Evolutionary conservation across 2,329 filamentous ascomycete species (phyloP).

Genomic region (Tolypocladium guangdongense): DNA sequence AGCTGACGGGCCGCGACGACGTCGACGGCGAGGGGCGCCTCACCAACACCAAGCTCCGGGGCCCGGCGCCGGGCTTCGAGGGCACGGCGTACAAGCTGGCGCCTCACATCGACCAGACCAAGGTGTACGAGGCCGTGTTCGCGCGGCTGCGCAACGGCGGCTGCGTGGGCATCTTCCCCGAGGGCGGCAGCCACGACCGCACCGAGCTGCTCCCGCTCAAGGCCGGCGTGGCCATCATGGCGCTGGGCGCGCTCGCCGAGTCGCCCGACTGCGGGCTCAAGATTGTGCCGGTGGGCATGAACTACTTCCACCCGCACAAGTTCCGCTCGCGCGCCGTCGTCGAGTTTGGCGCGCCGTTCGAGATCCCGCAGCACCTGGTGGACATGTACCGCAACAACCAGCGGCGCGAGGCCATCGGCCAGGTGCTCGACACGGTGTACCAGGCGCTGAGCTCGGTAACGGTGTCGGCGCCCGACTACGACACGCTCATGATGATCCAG

Average conservation of each 20-base stretch:
- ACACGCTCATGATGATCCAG: conserved; percentile 94
- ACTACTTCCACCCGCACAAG: conserved; percentile 98
- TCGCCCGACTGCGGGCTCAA: conserved; percentile 81
- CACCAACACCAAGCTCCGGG: conserved; percentile 41
- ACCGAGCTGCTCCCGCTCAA: conserved; percentile 87
- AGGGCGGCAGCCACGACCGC: conserved; percentile 91
- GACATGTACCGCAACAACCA: conserved; percentile 76
- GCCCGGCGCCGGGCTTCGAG: conserved; percentile 50
- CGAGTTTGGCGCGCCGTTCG: conserved; percentile 85
- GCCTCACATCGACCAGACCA: conserved; percentile 86
- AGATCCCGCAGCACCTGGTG: conserved; percentile 72
- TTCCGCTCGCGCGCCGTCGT: conserved; percentile 93
- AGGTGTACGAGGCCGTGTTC: conserved; percentile 91
- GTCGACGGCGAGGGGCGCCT: conserved; percentile 57
- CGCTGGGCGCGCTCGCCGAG: conserved; percentile 75
- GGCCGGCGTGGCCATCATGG: conserved; percentile 97
- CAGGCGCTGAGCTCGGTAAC: conserved; percentile 79
- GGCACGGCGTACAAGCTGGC: conserved; percentile 81
- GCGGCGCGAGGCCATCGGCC: conserved; percentile 75
- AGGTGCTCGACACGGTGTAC: conserved; percentile 77
- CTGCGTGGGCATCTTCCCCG: conserved; percentile 92
- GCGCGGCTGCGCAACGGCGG: conserved; percentile 69
- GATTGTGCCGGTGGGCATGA: conserved; percentile 97
- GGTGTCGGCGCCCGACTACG: conserved; percentile 85
- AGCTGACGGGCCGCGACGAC: conserved; percentile 73